A percentile compares a stretch with the other conserved stretches of the same genome.
These are phyloP conservation scores for Phytophthora rubi DNA, from an alignment of 352 stramenopile genomes.

Conservation along the genomic window DNA sequence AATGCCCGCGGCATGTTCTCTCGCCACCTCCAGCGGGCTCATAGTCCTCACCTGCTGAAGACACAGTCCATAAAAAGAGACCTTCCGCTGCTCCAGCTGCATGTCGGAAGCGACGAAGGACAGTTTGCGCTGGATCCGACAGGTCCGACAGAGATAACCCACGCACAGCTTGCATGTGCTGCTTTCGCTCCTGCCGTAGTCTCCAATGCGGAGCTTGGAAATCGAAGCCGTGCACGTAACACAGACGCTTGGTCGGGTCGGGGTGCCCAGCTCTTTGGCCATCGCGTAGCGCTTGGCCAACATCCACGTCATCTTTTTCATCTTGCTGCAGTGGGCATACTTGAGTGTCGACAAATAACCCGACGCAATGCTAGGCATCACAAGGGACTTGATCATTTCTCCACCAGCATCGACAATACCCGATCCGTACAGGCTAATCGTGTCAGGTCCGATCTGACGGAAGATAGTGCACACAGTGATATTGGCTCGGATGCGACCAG, in stretches of 20 bases:
- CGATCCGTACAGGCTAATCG: slow-evolving; percentile 52
- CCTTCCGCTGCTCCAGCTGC: slow-evolving; percentile 39
- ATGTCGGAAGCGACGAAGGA: slow-evolving; percentile 33
- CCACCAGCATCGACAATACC: slow-evolving; percentile 37
- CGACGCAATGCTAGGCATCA: slow-evolving; percentile 31
- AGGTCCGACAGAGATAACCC: slow-evolving; percentile 44
- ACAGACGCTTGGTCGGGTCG: slow-evolving; percentile 27
- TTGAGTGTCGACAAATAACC: slow-evolving; percentile 35
- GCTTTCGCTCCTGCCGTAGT: slow-evolving; percentile 32
- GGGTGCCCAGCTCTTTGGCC: slow-evolving; percentile 25
- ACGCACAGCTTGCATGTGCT: slow-evolving; percentile 45
- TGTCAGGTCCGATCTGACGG: slow-evolving; percentile 47
- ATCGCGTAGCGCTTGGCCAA: slow-evolving; percentile 29
- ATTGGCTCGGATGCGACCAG: slow-evolving; percentile 46
- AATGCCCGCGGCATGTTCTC: slow-evolving; percentile 17
- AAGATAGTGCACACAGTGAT: slow-evolving; percentile 64
- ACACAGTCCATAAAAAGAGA: slow-evolving; percentile 39
- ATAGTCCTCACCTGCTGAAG: slow-evolving; percentile 32
- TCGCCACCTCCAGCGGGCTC: slow-evolving; percentile 33
- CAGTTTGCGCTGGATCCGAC: slow-evolving; percentile 46
- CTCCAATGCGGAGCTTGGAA: slow-evolving; percentile 25
- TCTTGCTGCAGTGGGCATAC: slow-evolving; percentile 47
- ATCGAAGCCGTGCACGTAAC: slow-evolving; percentile 36
- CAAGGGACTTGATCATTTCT: slow-evolving; percentile 37
- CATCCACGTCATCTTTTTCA: slow-evolving; percentile 47